These are phyloP conservation scores for Fusarium beomiforme DNA, from an alignment of 2,329 filamentous ascomycete genomes.

Conservation along the genomic window DNA sequence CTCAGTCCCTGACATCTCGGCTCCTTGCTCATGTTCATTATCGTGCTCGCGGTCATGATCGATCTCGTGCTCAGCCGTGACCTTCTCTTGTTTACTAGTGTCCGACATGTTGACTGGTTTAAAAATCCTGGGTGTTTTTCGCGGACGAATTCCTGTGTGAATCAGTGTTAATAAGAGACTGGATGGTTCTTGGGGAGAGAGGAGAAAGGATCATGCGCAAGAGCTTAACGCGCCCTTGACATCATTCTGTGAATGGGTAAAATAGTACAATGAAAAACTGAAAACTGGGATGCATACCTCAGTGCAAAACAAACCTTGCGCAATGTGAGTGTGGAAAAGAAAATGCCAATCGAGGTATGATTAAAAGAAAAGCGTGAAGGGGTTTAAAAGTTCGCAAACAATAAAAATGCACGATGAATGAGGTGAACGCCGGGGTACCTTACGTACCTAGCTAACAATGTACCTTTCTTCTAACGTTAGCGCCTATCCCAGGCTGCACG, in stretches of 20 bases:
- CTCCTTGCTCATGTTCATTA: constrained; percentile 45
- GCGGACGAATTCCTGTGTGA: constrained; percentile 3
- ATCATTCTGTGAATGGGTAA: constrained; percentile 12
- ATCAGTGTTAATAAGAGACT: constrained; percentile 17
- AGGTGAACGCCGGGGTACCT: constrained; percentile 20
- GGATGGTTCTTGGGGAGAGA: neutral
- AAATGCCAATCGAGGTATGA: neutral
- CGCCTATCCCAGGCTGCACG: constrained; percentile 10
- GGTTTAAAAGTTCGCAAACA: constrained; percentile 4
- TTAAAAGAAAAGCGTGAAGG: neutral
- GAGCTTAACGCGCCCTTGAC: constrained; percentile 16
- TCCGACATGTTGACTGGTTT: constrained; percentile 46
- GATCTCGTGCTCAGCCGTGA: constrained; percentile 43
- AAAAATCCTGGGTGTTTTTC: neutral
- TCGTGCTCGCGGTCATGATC: constrained; percentile 40
- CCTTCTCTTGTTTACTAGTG: constrained; percentile 45
- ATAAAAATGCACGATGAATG: constrained; percentile 26
- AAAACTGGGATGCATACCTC: constrained; percentile 22
- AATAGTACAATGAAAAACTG: neutral
- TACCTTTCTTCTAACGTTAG: constrained; percentile 9
- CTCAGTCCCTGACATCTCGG: constrained; percentile 47
- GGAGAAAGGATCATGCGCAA: neutral
- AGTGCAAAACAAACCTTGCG: neutral
- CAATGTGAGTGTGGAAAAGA: neutral
- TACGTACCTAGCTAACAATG: constrained; percentile 10